These are phyloP conservation scores for Echinosphaeria canescens DNA, from an alignment of 2,329 filamentous ascomycete species.

Conservation along the genomic window DNA sequence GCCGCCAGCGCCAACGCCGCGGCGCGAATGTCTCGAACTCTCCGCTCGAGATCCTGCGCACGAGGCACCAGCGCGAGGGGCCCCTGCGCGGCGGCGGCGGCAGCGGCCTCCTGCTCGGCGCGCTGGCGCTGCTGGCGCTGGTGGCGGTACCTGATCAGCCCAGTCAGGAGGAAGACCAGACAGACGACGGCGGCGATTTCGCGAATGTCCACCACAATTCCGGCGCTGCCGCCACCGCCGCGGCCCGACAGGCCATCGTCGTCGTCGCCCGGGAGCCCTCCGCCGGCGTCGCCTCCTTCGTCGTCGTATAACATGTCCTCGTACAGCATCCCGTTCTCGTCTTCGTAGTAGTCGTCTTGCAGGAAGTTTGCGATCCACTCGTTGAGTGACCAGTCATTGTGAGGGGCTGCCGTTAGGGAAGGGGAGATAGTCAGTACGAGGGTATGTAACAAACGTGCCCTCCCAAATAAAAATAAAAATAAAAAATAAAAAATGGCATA, in stretches of 20 bases:
- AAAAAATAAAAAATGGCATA: too few species aligned
- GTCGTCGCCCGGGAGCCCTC: conserved; percentile 27
- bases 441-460: too few species aligned
- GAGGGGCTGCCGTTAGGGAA: too few species aligned
- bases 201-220: conserved; percentile 51
- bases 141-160: conserved; percentile 67
- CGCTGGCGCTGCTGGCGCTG: conserved; percentile 45
- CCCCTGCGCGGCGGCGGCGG: too few species aligned
- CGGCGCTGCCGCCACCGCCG: conserved; percentile 27
- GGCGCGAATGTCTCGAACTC: too few species aligned
- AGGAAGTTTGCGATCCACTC: conserved; percentile 84
- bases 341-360: conserved; percentile 45
- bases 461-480: too few species aligned
- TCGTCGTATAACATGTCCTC: conserved; percentile 32
- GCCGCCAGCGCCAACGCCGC: too few species aligned
- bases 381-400: conserved; percentile 53
- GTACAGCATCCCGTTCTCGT: conserved; percentile 32
- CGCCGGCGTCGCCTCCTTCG: conserved; percentile 39
- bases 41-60: too few species aligned
- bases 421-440: too few species aligned
- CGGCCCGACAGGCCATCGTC: conserved; percentile 27
- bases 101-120: too few species aligned
- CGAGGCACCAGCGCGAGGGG: too few species aligned
- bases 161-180: conserved; percentile 48
- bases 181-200: conserved; percentile 73